A percentile compares a stretch with the other conserved stretches of the same genome.
These are phyloP conservation scores for Rhodotorula diobovata DNA, from an alignment of 768 basidiomycete genomes.

Conservation along the genomic window DNA sequence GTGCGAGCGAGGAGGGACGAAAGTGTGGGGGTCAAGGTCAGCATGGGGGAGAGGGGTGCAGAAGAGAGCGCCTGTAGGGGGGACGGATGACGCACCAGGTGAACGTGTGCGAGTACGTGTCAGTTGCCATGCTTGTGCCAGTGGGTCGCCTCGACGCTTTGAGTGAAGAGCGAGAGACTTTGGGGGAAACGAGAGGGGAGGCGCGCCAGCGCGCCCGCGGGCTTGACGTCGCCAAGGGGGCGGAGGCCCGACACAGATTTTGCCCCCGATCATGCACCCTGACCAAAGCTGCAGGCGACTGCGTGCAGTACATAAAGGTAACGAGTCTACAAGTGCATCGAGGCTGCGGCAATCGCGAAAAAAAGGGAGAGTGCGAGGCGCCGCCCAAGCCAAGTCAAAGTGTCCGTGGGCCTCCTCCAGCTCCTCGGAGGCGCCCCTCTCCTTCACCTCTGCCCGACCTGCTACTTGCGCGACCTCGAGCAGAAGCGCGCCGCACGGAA, in stretches of 20 bases:
- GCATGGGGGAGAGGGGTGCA: not conserved
- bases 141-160: not conserved
- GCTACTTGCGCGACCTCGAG: slow-evolving; percentile 6
- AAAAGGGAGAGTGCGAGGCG: too few relatives aligned
- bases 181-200: not conserved
- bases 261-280: too few relatives aligned
- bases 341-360: too few relatives aligned
- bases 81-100: slow-evolving; percentile 34
- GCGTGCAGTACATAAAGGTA: too few relatives aligned
- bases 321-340: too few relatives aligned
- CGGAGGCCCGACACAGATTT: too few relatives aligned
- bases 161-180: not conserved
- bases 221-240: not conserved
- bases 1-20: not conserved
- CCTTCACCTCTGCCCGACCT: too few relatives aligned
- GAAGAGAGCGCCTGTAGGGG: not conserved
- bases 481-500: slow-evolving; percentile 28
- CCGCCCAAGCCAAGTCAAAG: too few relatives aligned
- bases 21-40: not conserved
- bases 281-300: too few relatives aligned
- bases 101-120: slow-evolving; percentile 32
- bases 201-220: too few relatives aligned
- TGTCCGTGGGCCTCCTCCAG: too few relatives aligned
- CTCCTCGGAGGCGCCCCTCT: too few relatives aligned
- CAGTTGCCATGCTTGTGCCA: slow-evolving; percentile 23